Evolutionary conservation across 805 yeast species (phyloP), one percentile per base, ranked within the genome.

Genomic region (Tanozyma kutaoensis): DNA sequence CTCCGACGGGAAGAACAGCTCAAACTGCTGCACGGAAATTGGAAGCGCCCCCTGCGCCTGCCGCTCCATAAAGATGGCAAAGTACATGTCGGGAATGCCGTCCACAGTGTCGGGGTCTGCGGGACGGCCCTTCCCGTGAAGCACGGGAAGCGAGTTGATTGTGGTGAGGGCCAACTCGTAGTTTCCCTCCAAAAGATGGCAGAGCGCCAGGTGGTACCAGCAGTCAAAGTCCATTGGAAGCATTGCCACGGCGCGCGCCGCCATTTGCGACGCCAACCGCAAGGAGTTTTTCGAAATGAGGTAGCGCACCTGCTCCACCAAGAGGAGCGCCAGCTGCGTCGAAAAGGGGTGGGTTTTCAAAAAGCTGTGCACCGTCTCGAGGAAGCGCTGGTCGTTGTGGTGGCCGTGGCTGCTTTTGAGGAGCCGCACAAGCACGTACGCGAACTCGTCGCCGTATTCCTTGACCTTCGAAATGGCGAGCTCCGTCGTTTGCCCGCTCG

Each of bases 181-280:
- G 41, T 80, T 71, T 26, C 62, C 66, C 24, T 43, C 52, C 20
- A 73, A 48, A 12, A 77, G 62, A 39, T 81, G 74, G 20, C 72
- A 66, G 33, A 72, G 57, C 4, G 78, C 67, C 24, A 82, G 54
- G 20, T 58, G 55, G 32, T 66, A 68, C 95, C 95, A 82, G 16
- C 77, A 56, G 27, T 63, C 67, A 44, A 76, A 82, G 45, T 77
- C 88, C 2, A 81, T 60, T 0, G 94, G 94, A n/a, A 79, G 57
- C 2, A 78, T 59, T 27, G 66, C 58, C 12, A 78, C 72, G 4
- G 85, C 69, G 15, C 68, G 58, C 12, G 61, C 51, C 0, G 93
- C 78, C 8, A 76, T 52, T 14, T 58, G 49, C 12, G 70, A 45
- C 0, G 94, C 93, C 23, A 68, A 44, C 22, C 61, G 66, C 12